Percentiles rank a stretch among this genome's conserved stretches.
Evolutionary conservation across 73 alveolate species (phyloP).

Genomic region (Paramecium pentaurelia): DNA sequence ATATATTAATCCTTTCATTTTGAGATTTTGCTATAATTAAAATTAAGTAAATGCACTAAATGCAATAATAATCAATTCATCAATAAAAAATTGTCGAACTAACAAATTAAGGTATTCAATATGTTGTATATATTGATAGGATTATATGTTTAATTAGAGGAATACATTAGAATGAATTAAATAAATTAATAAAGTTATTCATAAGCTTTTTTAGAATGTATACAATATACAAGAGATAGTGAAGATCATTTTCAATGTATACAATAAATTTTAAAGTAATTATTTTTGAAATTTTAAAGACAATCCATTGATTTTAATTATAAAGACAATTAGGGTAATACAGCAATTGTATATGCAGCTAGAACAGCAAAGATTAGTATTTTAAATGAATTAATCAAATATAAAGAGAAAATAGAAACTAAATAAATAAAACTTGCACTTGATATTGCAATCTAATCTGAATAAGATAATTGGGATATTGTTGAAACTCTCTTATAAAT

Average conservation of each 20-base stretch:
- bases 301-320: background rate
- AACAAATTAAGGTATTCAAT: background rate
- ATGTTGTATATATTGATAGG: background rate
- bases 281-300: background rate
- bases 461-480: slow-evolving; percentile 43
- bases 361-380: background rate
- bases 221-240: background rate
- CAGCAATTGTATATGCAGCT: background rate
- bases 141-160: background rate
- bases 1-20: background rate
- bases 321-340: background rate
- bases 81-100: background rate
- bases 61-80: background rate
- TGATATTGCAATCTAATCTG: background rate
- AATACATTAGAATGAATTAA: background rate
- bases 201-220: slow-evolving; percentile 1
- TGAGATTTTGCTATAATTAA: background rate
- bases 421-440: background rate
- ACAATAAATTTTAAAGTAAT: background rate
- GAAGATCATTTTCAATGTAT: slow-evolving; percentile 20
- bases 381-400: background rate
- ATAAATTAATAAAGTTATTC: background rate
- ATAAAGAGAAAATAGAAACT: background rate
- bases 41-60: background rate
- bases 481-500: background rate